Evolutionary conservation across 805 yeast genomes (phyloP), one percentile per base, ranked within the genome.

Genomic region (Ogataea degrootiae): DNA sequence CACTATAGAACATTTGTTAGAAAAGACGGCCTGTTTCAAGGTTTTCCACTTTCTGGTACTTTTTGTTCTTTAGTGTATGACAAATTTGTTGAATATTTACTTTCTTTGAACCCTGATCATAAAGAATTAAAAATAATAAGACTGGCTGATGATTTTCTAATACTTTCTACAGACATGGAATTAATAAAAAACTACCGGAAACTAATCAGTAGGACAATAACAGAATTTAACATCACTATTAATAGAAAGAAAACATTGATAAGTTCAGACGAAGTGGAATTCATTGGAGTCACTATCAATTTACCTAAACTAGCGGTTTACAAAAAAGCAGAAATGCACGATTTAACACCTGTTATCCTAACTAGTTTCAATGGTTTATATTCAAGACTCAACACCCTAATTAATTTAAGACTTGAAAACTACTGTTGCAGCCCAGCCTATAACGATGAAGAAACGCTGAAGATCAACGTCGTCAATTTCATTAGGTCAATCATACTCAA

Each of bases 121-220:
- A 22, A 21, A 22, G 12, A 21, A 19, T 14, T 14, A 14, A 49
- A 74, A 2, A 60, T 88, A 2, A 47, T 88, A 7, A 66, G 97
- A 45, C 63, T 87, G 19, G 96, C 89, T 0, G 98, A 91, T 65
- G 98, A 91, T 61, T 91, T 91, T 57, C 60, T 91, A 26, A 70
- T 88, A n/a, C 65, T 91, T 0, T 75, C 94, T 0, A 69, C 80
- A 0, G 60, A 71, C 34, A 26, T 55, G 11, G 44, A 48, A 0
- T 56, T 61, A 11, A 72, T 81, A 0, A 38, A 47, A 1, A 47
- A 45, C 3, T 61, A 74, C 37, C 55, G 61, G 40, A 48, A 48
- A 1, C 21, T 62, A 7, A 67, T 75, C 37, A 43, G 54, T 0
- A 39, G 54, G 15, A 77, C 78, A 2, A 69, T 78, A 43, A 56